Percentiles rank a stretch among this genome's conserved stretches.
phyloP scores from a whole-genome alignment of 345 rosid genomes.

The Eucalyptus guilfoylei region DNA sequence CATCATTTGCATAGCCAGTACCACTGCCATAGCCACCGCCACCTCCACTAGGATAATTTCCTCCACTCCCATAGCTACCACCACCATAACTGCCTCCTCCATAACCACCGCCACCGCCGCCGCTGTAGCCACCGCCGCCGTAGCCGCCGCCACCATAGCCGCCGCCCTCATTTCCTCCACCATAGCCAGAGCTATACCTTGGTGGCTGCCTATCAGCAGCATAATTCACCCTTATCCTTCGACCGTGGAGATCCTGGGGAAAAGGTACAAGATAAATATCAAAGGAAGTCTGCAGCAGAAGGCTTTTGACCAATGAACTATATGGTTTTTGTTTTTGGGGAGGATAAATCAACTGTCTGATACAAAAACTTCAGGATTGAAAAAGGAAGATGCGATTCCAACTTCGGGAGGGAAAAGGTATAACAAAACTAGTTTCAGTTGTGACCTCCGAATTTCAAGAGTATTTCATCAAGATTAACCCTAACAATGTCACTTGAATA shows the following conservation, averaged over 20 bases:
- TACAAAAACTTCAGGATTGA: neutral
- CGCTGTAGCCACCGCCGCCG: slow-evolving; percentile 6
- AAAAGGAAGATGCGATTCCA: neutral
- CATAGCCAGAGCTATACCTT: slow-evolving; percentile 1
- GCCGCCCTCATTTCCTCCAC: neutral
- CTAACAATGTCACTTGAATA: neutral
- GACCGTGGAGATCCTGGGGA: slow-evolving; percentile 69
- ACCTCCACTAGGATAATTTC: neutral
- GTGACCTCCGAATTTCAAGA: neutral
- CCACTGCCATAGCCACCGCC: slow-evolving; percentile 5
- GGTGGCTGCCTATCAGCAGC: slow-evolving; percentile 52
- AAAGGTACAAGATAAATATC: neutral
- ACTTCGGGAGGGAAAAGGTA: neutral
- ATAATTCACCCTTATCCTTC: slow-evolving; percentile 64
- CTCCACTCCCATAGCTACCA: slow-evolving; percentile 14
- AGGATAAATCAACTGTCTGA: neutral
- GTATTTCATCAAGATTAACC: neutral
- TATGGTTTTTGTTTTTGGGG: neutral
- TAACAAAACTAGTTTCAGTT: neutral
- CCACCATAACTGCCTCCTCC: slow-evolving; percentile 15
- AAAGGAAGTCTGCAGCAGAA: neutral
- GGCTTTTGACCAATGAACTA: neutral
- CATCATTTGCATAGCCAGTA: neutral
- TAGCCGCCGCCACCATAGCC: slow-evolving; percentile 4
- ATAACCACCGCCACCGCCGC: slow-evolving; percentile 6